phyloP scores from a whole-genome alignment of 352 stramenopile species.

The Pythium guiyangense region DNA sequence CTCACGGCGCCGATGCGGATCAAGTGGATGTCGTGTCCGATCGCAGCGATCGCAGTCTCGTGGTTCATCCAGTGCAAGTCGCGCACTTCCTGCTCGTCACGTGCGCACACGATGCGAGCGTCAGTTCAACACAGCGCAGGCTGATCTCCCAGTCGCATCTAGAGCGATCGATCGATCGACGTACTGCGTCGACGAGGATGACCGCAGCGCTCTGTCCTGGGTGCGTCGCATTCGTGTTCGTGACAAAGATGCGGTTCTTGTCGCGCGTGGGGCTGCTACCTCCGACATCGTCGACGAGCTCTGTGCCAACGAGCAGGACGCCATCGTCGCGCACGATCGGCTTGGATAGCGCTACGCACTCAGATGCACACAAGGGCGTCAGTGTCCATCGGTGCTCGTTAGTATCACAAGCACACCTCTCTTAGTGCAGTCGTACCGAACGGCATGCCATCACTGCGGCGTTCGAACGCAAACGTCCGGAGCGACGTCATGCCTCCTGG shows the following conservation, averaged over 20 bases:
- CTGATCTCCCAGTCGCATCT: no score
- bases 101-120: neutral
- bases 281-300: constrained; percentile 16
- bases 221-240: constrained; percentile 32
- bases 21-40: constrained; percentile 71
- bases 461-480: constrained; percentile 27
- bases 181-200: constrained; percentile 42
- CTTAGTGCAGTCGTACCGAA: constrained; percentile 27
- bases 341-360: constrained; percentile 56
- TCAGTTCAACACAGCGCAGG: neutral
- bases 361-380: neutral
- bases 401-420: neutral
- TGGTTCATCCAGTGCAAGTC: constrained; percentile 63
- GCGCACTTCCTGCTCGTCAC: constrained; percentile 52
- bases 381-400: neutral
- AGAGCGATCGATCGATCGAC: neutral
- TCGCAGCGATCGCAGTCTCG: constrained; percentile 40
- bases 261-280: neutral
- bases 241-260: constrained; percentile 63
- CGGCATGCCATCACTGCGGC: constrained; percentile 23
- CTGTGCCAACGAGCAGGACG: constrained; percentile 62
- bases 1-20: constrained; percentile 27
- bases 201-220: constrained; percentile 19
- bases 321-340: constrained; percentile 73
- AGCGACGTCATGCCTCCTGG: neutral